Base-by-base conservation (phyloP, 768 basidiomycete genomes). In the Phaffia australis region DNA sequence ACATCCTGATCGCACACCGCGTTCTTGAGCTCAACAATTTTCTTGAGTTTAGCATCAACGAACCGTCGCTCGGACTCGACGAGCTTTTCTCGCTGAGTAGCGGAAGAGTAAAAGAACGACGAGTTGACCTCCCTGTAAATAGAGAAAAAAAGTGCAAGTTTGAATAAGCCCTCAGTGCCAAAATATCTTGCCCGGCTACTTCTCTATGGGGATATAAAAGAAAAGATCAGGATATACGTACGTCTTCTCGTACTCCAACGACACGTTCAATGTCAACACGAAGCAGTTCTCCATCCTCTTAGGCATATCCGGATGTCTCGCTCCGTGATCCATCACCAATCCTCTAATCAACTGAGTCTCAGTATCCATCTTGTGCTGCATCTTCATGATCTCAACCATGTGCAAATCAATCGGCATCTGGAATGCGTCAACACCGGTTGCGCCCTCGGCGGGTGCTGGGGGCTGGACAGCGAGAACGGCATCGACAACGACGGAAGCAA, bases 381-480 rank as follows among this genome's bases (percentile, higher is more conserved):
- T 99, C 80, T 98, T 98, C 95, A 98, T 98, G 69, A 98, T 86
- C 79, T 99, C 95, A 60, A 99, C 80, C 95, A 99, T 99, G 79
- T 98, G 94, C 65, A 99, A 81, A 80, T 99, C 95, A 74, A 98
- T 93, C 59, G 93, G 91, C 71, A 92, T 86, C 62, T 82, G 82
- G 81, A 83, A 87, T 71, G 85, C 83, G 73, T 87, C 85, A 42
- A 27, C 71, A 84, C 87, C 85, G 80, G 79, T 79, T 32, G 81
- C 73, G 50, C 72, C 74, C 14, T 71, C 70, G 18, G 74, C 67
- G 25, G 83, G 78, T 46, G 84, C 81, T 18, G 86, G 87, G 56
- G 76, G 74, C 21, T 85, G 84, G 76, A 99, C 92, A 59, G 91
- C 82, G 21, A 88, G 79, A 19, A 98, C 90, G 72, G 95, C 92